Evolutionary conservation across 2,329 filamentous ascomycete species (phyloP).

Genomic region (Venturia asperata): DNA sequence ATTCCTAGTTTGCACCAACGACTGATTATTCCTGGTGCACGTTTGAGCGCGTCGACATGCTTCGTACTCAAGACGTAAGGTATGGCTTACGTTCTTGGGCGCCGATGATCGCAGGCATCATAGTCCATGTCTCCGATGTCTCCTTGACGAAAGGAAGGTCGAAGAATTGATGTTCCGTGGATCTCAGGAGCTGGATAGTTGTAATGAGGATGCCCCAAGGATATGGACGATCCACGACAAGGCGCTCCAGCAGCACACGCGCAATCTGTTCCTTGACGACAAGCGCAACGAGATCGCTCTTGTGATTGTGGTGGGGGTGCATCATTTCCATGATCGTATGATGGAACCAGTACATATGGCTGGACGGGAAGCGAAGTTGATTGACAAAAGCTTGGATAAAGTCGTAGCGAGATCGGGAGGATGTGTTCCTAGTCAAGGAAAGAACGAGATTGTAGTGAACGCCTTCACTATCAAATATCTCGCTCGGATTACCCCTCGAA

Average conservation of each 20-base stretch:
- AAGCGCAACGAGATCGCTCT: constrained; percentile 56
- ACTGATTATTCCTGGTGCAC: neutral
- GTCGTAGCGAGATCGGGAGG: constrained; percentile 74
- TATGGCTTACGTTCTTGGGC: constrained; percentile 5
- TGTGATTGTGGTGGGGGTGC: constrained; percentile 35
- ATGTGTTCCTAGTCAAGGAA: constrained; percentile 66
- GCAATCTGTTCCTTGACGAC: constrained; percentile 89
- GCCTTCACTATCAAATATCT: constrained; percentile 57
- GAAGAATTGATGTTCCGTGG: constrained; percentile 85
- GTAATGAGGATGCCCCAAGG: constrained; percentile 92
- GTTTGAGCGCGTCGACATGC: neutral
- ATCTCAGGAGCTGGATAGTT: constrained; percentile 83
- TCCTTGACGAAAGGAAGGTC: constrained; percentile 87
- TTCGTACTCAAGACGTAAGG: neutral
- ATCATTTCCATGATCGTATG: constrained; percentile 80
- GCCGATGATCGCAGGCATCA: constrained; percentile 1
- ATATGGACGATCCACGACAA: constrained; percentile 84
- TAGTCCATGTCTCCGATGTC: constrained; percentile 33
- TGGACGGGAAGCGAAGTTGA: constrained; percentile 83
- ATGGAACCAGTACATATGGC: constrained; percentile 88
- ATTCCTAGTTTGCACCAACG: neutral
- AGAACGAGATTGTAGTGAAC: constrained; percentile 66
- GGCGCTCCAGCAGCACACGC: constrained; percentile 76
- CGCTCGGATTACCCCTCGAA: constrained; percentile 53
- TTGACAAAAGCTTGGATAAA: constrained; percentile 79